A percentile compares a stretch with the other conserved stretches of the same genome.
Evolutionary conservation across 441 rosid genomes (phyloP).

Genomic region (Pelargonium cotyledonis): DNA sequence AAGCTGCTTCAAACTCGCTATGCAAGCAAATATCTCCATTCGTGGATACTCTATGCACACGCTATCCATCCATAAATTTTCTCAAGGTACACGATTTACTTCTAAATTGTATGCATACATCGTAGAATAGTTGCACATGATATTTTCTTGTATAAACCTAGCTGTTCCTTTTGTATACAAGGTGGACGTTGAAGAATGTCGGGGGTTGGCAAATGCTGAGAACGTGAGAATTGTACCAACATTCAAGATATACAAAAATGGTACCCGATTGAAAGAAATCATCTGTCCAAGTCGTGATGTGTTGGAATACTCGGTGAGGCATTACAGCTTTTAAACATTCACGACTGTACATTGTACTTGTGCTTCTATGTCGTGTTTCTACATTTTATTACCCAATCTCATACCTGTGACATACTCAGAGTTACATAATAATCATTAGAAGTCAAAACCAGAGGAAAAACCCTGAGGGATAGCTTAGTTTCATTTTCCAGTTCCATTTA

Average conservation of each 20-base stretch:
- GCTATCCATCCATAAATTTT: slow-evolving; percentile 79
- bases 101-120: not conserved
- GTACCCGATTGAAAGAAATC: slow-evolving; percentile 48
- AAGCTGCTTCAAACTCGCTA: slow-evolving; percentile 48
- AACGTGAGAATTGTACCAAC: slow-evolving; percentile 42
- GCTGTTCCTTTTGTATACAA: not conserved
- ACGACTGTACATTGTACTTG: not conserved
- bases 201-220: slow-evolving; percentile 38
- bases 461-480: slow-evolving; percentile 57
- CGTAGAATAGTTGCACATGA: not conserved
- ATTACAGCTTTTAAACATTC: not conserved
- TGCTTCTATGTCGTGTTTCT: not conserved
- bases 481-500: slow-evolving; percentile 42
- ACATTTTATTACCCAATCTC: not conserved
- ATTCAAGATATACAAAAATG: slow-evolving; percentile 42
- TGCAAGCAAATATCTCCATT: slow-evolving; percentile 78
- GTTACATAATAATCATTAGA: slow-evolving; percentile 6
- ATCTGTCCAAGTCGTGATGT: slow-evolving; percentile 39
- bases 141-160: not conserved
- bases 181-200: slow-evolving; percentile 49
- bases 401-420: not conserved
- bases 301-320: slow-evolving; percentile 39
- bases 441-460: slow-evolving; percentile 36
- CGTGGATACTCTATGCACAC: slow-evolving; percentile 62
- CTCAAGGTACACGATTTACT: slow-evolving; percentile 48